Conservation (phyloP, 192 early-diverging fungal species). For the Coemansia sp. region DNA sequence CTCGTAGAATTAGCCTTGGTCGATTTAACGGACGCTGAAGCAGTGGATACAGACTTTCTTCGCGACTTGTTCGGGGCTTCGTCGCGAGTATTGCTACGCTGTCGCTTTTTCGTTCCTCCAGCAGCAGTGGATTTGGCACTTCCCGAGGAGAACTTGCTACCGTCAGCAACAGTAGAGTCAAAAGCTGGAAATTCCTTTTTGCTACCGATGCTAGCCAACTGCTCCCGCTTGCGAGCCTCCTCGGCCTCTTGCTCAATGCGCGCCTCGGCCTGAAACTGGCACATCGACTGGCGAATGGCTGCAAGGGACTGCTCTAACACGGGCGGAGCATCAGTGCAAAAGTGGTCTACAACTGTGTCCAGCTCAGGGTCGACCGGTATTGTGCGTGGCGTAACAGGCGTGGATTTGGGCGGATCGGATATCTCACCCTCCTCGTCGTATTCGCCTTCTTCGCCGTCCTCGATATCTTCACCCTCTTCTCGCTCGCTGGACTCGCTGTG, state of each 20-base stretch:
- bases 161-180: neutral
- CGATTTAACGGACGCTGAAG: neutral
- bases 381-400: neutral
- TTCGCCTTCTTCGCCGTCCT: constrained; percentile 44
- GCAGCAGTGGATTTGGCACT: neutral
- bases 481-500: constrained; percentile 3
- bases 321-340: constrained; percentile 3
- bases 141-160: neutral
- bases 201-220: neutral
- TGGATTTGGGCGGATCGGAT: constrained; percentile 21
- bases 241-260: constrained; percentile 33
- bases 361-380: constrained; percentile 4
- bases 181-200: neutral
- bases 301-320: constrained; percentile 27
- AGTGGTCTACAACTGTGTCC: constrained; percentile 11
- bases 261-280: constrained; percentile 33
- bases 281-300: constrained; percentile 25
- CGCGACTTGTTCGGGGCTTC: constrained; percentile 33
- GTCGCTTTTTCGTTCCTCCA: constrained; percentile 37
- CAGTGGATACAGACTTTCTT: constrained; percentile 22
- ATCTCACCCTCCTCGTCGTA: constrained; percentile 52
- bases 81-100: constrained; percentile 41
- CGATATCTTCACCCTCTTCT: constrained; percentile 12
- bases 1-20: neutral
- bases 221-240: constrained; percentile 17